These are phyloP conservation scores for Linnemannia hyalina DNA, from an alignment of 192 early-diverging fungal genomes.

Conservation along the genomic window DNA sequence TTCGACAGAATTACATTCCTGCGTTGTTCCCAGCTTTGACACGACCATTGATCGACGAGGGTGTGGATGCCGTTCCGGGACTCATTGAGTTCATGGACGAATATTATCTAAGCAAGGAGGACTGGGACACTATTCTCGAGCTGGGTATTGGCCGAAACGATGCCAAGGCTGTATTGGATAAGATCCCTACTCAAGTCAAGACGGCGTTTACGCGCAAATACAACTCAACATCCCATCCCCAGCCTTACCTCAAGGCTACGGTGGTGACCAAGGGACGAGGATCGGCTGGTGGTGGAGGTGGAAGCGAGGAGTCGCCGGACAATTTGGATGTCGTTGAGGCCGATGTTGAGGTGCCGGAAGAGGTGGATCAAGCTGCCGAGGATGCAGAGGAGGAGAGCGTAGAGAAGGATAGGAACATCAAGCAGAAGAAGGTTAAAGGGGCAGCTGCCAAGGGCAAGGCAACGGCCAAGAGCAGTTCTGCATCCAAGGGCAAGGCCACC, in stretches of 20 bases:
- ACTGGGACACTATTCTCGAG: constrained; percentile 89
- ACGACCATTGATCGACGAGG: constrained; percentile 63
- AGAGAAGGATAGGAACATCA: constrained; percentile 62
- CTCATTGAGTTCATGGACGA: constrained; percentile 93
- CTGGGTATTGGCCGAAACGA: constrained; percentile 73
- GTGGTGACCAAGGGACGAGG: constrained; percentile 42
- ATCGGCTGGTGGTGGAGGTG: constrained; percentile 13
- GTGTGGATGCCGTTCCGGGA: constrained; percentile 70
- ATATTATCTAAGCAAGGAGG: constrained; percentile 91
- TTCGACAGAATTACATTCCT: constrained; percentile 90
- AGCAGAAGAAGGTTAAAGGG: constrained; percentile 46
- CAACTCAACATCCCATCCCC: constrained; percentile 67
- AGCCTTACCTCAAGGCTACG: constrained; percentile 64
- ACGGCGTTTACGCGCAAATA: constrained; percentile 85
- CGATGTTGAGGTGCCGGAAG: constrained; percentile 56
- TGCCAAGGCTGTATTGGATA: constrained; percentile 56
- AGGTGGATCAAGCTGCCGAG: constrained; percentile 64
- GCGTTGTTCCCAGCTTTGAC: constrained; percentile 68
- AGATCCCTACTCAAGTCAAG: constrained; percentile 77
- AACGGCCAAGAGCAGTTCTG: neutral
- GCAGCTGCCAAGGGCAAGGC: constrained; percentile 21
- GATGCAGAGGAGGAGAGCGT: constrained; percentile 71
- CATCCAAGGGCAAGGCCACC: constrained; percentile 39
- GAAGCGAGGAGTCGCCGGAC: constrained; percentile 61
- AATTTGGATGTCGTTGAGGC: constrained; percentile 70